Evolutionary conservation across 1,284 basidiomycete genomes (phyloP), one percentile per base, ranked within the genome.

Genomic region (Phlebopus sp.): DNA sequence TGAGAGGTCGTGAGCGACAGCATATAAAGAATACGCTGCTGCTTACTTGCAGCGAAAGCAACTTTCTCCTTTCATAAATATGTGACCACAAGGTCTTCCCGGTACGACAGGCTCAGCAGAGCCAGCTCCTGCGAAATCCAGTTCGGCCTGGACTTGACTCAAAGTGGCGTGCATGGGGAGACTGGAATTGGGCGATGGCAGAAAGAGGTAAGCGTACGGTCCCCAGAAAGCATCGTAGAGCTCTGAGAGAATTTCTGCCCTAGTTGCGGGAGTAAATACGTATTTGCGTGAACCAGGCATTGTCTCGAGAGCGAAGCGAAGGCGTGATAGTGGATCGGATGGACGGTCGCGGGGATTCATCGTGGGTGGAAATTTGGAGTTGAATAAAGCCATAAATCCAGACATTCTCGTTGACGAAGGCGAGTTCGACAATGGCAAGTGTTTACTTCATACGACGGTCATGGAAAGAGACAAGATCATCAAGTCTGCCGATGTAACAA

Each of bases 31-130:
- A 15, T 18, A 21, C 13, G 30, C 15, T 5, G 8, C 5, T 2
- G 76, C 91, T 74, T 63, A 92, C 91, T 91, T 92, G 89, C 91
- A 94, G 35, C 89, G 79, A 66, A 92, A 93, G 56, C 90, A 92
- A 57, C 87, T 84, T 62, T 93, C 90, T 14, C 89, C 89, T 59
- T 88, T 90, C 65, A 81, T 83, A 67, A 91, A 88, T 42, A 91
- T 86, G 59, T 85, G 78, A 1, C 80, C 83, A 61, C 89, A 91
- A 0, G 84, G 78, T 52, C 81, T 73, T 6, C 86, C 88, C 14
- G 81, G 81, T 11, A 79, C 66, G 0, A 80, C 62, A 6, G 75
- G 74, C n/a, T 81, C 77, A 17, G 79, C 77, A 49, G 76, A 76
- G 10, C 76, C 78, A 4, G 77, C 78, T 6, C 79, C 79, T 1